A percentile compares a stretch with the other conserved stretches of the same genome.
These are phyloP conservation scores for Elsinoe perseae DNA, from an alignment of 2,329 filamentous ascomycete species.

Conservation along the genomic window DNA sequence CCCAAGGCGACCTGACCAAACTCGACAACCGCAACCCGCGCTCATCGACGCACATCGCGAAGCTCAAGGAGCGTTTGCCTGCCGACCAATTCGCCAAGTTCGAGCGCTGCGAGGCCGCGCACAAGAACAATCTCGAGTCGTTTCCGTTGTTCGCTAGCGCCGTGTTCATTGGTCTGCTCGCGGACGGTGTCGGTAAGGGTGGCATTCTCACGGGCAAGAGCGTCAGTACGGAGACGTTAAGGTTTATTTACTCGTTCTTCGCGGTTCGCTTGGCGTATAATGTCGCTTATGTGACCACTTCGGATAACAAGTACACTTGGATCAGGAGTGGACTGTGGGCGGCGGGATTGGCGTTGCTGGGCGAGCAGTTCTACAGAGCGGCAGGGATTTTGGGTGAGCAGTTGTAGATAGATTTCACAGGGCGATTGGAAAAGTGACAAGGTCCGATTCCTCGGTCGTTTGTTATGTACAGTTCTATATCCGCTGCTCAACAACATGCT, in stretches of 20 bases:
- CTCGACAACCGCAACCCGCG: constrained; percentile 41
- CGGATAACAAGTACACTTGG: constrained; percentile 22
- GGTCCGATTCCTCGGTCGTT: neutral
- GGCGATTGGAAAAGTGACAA: neutral
- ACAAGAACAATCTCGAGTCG: constrained; percentile 42
- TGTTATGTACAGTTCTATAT: neutral
- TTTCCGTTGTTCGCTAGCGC: constrained; percentile 40
- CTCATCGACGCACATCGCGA: constrained; percentile 28
- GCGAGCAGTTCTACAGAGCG: constrained; percentile 27
- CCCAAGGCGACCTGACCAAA: constrained; percentile 29
- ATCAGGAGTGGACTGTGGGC: constrained; percentile 28
- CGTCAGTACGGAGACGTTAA: constrained; percentile 24
- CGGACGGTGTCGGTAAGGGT: constrained; percentile 28
- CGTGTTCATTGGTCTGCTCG: constrained; percentile 38
- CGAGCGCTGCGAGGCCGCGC: constrained; percentile 40
- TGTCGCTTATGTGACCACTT: constrained; percentile 30
- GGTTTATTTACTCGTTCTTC: constrained; percentile 33
- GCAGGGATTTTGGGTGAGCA: constrained; percentile 17
- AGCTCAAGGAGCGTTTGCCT: constrained; percentile 33
- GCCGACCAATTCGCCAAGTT: constrained; percentile 34
- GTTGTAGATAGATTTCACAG: neutral
- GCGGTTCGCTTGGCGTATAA: constrained; percentile 33
- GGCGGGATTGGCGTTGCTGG: constrained; percentile 26
- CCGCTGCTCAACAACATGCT: constrained; percentile 1
- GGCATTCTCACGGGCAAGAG: constrained; percentile 20